Base-by-base conservation (phyloP, 805 yeast species). In the Candida railenensis region DNA sequence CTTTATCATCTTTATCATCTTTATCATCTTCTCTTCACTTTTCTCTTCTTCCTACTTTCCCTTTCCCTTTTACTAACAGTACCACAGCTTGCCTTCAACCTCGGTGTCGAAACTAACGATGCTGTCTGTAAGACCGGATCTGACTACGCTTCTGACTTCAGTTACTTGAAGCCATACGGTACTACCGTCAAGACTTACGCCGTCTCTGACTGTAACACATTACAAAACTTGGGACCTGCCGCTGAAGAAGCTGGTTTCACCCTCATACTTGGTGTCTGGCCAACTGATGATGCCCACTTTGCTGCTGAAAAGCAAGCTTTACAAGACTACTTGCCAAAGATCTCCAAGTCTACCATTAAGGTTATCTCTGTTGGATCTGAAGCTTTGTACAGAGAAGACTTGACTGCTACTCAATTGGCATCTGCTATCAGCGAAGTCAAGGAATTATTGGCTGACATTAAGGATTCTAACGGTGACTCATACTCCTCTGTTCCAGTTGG, bases 281-380 rank as follows among this genome's bases (percentile, higher is more conserved):
- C 97, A 66, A 89, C 78, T 45, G 96, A 89, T 62, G 89, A 83
- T 44, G 66, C 83, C 44, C 95, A 89, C 67, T 91, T 78, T 64
- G 69, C 66, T 39, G 83, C 77, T 11, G 98, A 92, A 74, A 79
- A 87, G 66, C 63, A 63, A 22, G 96, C 97, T 40, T 77, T 92
- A 57, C 58, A 72, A 54, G 47, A 70, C 11, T 87, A 85, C 68
- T 80, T 92, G 66, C 96, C 97, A 58, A 70, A 59, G 28, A 76
- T 90, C 52, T 83, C 88, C 45, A 77, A 80, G 50, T 74, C 81
- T 44, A 80, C 89, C 53, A 78, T 92, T 59, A 80, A 82, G 58
- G 88, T 83, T 40, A 75, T 92, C 71, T 76, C 89, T 44, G 98
- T 92, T 54, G 98, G 98, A 54, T 90, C 97, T 21, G 98, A 92